Conservation (phyloP, 805 yeast species). For the Candida oleophila region DNA sequence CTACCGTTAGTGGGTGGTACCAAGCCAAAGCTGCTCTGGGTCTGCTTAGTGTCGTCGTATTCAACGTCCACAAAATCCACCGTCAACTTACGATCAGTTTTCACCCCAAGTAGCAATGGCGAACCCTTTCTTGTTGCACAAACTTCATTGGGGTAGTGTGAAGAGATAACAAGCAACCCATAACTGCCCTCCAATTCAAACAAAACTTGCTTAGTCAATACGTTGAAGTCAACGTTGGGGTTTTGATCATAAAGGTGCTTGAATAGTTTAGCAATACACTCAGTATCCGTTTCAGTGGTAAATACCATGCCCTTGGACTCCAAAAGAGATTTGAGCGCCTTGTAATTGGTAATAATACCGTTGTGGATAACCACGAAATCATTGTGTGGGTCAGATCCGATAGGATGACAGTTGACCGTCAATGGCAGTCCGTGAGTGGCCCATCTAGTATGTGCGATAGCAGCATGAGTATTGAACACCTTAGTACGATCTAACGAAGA, state of each 20-base stretch:
- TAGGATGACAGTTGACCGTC: constrained; percentile 89
- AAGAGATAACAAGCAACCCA: constrained; percentile 88
- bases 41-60: constrained; percentile 62
- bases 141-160: constrained; percentile 91
- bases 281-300: constrained; percentile 94
- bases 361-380: constrained; percentile 95
- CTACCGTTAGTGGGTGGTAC: constrained; percentile 28
- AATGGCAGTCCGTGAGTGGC: constrained; percentile 98
- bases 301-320: constrained; percentile 76
- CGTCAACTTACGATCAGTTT: constrained; percentile 89
- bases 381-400: constrained; percentile 74
- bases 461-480: constrained; percentile 80
- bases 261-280: constrained; percentile 92
- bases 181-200: constrained; percentile 96
- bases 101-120: constrained; percentile 94
- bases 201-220: constrained; percentile 87
- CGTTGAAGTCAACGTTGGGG: constrained; percentile 75
- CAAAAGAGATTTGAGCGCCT: constrained; percentile 83
- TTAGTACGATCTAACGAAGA: constrained; percentile 54
- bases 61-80: constrained; percentile 98
- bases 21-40: constrained; percentile 9
- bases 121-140: constrained; percentile 98
- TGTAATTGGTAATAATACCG: constrained; percentile 95
- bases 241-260: constrained; percentile 84
- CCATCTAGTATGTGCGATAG: constrained; percentile 99